Base-by-base conservation (phyloP, 768 basidiomycete species). In the Hydnomerulius pinastri region DNA sequence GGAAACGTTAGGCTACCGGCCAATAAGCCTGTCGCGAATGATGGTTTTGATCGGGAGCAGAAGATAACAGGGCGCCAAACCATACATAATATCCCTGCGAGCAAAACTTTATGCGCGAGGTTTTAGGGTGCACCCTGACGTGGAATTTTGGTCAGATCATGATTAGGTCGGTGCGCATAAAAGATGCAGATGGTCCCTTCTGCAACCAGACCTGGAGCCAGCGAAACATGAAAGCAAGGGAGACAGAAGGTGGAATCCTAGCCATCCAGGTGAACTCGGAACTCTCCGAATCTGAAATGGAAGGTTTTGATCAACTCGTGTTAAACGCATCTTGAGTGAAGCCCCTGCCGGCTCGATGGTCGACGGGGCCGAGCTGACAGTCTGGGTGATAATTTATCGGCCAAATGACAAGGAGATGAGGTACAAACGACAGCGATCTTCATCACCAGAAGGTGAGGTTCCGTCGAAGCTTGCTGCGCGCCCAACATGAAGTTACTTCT, bases 71-170 rank as follows among this genome's bases (percentile, higher is more conserved):
- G 56, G 48, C 48, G 32, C 24, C 47, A 46, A 36, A 45, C 10
- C 50, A 33, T 55, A 71, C 67, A 71, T 71, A 69, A 68, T 71
- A 65, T 48, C 23, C 47, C 48, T 61, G 62, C 51, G 50, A 54
- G 25, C 45, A 49, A 49, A 60, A 56, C 62, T 52, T 62, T 56
- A 54, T 48, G 48, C 35, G 32, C n/a, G 40, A 30, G 27, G 46
- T 51, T 65, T 60, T 55, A 54, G 67, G 67, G 67, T 69, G 54
- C 56, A 57, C 67, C 67, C 67, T 69, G 67, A 64, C 27, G 44
- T 45, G 53, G 53, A 48, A 30, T 28, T 48, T 43, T 51, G 45
- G 50, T 52, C 51, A 36, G 41, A 55, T 49, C 54, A 49, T 53
- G 55, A 53, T 37, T 46, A 43, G 51, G 43, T 32, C 21, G 6